Base-by-base conservation (phyloP, 2,329 filamentous ascomycete genomes). In the Sporothrix sp. region DNA sequence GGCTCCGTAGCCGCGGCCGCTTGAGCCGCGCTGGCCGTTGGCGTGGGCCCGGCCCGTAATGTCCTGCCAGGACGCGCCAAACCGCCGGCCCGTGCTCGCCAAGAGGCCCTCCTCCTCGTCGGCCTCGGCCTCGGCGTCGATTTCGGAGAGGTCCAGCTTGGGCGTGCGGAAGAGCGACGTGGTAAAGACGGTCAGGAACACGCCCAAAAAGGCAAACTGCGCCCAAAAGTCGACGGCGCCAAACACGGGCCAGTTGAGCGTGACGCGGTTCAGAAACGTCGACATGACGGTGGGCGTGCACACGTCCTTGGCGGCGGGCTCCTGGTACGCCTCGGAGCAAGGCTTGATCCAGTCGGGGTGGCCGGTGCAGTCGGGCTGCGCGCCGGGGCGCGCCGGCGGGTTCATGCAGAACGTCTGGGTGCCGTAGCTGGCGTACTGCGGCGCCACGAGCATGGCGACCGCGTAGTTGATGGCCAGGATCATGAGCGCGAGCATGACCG, bases 151-250 rank as follows among this genome's bases (percentile, higher is more conserved):
- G 59, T 91, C 81, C 32, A 95, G 67, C 61, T 77, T 82, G 0
- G 91, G 90, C 1, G 88, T 82, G 37, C 85, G 81, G 74, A 97
- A 84, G 0, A 96, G 69, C 3, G 85, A 81, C 1, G 86, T 85
- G 20, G 88, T 53, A 59, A 95, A 86, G 11, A 95, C 82, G 50
- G 95, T 68, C 9, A 95, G 66, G 66, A 95, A 96, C 18, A 96
- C 74, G 30, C 68, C 84, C 38, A 98, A 68, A 69, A 98, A 97
- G 11, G 78, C 85, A 63, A 96, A 97, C 61, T 98, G 93, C 0
- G 89, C 87, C 89, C 90, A 98, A 66, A 97, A 98, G 58, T 87
- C 79, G n/a, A 97, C 71, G 10, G 84, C 81, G 10, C 93, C 93
- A 62, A 98, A 95, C 63, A 96, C 88, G 6, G 93, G 90, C 76